These are phyloP conservation scores for Rhodosporidiobolus odoratus DNA, from an alignment of 768 basidiomycete genomes.

Conservation along the genomic window DNA sequence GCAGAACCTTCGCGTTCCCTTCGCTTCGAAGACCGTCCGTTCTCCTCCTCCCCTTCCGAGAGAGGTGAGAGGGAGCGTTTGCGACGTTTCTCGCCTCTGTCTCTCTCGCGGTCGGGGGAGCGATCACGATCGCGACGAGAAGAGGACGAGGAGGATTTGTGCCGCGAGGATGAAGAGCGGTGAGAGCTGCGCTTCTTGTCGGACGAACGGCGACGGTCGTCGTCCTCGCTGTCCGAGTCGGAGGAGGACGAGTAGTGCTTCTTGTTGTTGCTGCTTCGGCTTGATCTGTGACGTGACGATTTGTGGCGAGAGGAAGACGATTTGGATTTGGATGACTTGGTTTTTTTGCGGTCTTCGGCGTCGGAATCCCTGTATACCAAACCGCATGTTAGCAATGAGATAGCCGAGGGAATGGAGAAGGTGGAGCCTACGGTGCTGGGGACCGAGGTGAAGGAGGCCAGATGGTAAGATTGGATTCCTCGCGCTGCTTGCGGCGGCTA, in stretches of 20 bases:
- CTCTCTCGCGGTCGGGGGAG: neutral
- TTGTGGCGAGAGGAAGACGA: slow-evolving; percentile 55
- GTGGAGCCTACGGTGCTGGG: slow-evolving; percentile 51
- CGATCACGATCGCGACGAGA: slow-evolving; percentile 49
- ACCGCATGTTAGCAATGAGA: neutral
- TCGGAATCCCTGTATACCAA: neutral
- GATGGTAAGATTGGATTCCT: slow-evolving; percentile 56
- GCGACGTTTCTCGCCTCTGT: neutral
- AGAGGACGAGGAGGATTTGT: slow-evolving; percentile 52
- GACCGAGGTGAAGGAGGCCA: slow-evolving; percentile 80
- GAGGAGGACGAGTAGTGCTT: slow-evolving; percentile 48
- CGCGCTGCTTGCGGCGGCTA: slow-evolving; percentile 69
- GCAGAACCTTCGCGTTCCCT: neutral
- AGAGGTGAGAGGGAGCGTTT: slow-evolving; percentile 42
- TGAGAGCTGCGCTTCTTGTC: slow-evolving; percentile 40
- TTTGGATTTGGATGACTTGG: slow-evolving; percentile 46
- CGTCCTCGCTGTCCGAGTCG: neutral
- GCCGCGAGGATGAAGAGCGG: slow-evolving; percentile 47
- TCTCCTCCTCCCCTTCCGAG: slow-evolving; percentile 48
- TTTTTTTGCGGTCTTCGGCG: slow-evolving; percentile 7
- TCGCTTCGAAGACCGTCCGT: neutral
- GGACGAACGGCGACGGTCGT: neutral
- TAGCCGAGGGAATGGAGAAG: neutral
- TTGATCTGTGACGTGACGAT: slow-evolving; percentile 45
- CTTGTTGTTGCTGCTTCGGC: slow-evolving; percentile 44